A percentile compares a stretch with the other conserved stretches of the same genome.
These are phyloP conservation scores for Ostreobium quekettii DNA, from an alignment of 139 green algal genomes.

Conservation along the genomic window DNA sequence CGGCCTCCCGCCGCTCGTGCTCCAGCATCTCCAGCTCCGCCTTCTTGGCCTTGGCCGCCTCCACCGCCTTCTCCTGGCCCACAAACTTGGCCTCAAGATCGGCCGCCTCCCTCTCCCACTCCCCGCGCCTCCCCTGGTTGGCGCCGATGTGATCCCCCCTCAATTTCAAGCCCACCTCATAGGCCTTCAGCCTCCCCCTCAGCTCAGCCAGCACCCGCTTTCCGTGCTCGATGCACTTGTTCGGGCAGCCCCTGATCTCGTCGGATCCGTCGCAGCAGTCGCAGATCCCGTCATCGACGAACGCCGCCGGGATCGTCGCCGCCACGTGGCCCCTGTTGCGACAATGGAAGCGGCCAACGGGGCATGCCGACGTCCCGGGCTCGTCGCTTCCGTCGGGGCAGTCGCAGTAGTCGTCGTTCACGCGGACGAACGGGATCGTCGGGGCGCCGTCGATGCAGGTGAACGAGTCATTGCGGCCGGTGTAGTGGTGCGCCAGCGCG, in stretches of 20 bases:
- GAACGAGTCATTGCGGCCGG: slow-evolving; percentile 31
- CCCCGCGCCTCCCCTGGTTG: background rate
- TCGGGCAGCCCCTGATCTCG: slow-evolving; percentile 65
- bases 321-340: slow-evolving; percentile 63
- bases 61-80: slow-evolving; percentile 19
- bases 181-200: slow-evolving; percentile 31
- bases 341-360: slow-evolving; percentile 78
- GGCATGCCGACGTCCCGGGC: slow-evolving; percentile 82
- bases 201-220: slow-evolving; percentile 37
- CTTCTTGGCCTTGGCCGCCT: slow-evolving; percentile 26
- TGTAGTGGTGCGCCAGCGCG: slow-evolving; percentile 5
- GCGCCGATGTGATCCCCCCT: slow-evolving; percentile 26
- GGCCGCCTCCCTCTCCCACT: slow-evolving; percentile 23
- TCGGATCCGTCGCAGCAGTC: slow-evolving; percentile 91
- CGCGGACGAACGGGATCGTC: slow-evolving; percentile 36
- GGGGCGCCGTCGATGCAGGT: slow-evolving; percentile 55
- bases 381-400: slow-evolving; percentile 90
- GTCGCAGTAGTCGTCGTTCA: slow-evolving; percentile 96
- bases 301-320: slow-evolving; percentile 51
- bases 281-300: slow-evolving; percentile 92
- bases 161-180: slow-evolving; percentile 30
- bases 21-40: slow-evolving; percentile 32
- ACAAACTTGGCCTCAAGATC: slow-evolving; percentile 16
- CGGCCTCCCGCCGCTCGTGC: slow-evolving; percentile 27
- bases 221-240: slow-evolving; percentile 64